Evolutionary conservation across 306 rosid species (phyloP), one percentile per base, ranked within the genome.

Genomic region (Psophocarpus tetragonolobus): DNA sequence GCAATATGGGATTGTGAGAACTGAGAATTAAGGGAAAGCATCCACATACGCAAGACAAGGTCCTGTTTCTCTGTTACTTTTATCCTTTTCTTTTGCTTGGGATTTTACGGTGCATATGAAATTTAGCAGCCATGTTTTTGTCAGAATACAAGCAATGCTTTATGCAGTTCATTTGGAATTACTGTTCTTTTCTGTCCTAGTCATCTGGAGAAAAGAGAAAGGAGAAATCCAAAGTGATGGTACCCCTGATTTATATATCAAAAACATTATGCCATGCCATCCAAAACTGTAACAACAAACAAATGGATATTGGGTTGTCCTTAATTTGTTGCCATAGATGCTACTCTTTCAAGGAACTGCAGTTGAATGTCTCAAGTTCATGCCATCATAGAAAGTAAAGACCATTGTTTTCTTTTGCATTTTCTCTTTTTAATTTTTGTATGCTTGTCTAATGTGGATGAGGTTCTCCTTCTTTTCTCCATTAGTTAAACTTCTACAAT

Each of bases 1-100:
- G 18, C 56, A 56, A 42, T 53, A 60, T 64, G 81, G 79, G 54
- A 54, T 71, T 14, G 7, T 82, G 79, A 23, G 5, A 35, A 61
- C 5, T 48, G 23, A 73, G n/a, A n/a, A n/a, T n/a, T n/a, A n/a
- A n/a, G n/a, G n/a, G n/a, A 42, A 75, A 14, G 12, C 21, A 30
- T 38, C 4, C 14, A 36, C 42, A 13, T 12, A 41, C 61, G 23
- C 47, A 60, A 21, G 18, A 2, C 33, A 36, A 36, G 78, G 84
- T 64, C 56, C 4, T 57, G 36, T 78, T 80, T 51, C 18, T 71
- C 18, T n/a, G 1, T 61, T 36, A 50, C 42, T 56, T 64, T 15
- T 20, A 3, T 44, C 15, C 6, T 53, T 41, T 66, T 24, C 3
- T 39, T 36, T 3, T 21, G 5, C 21, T 39, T 29, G 14, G 32